Conservation (phyloP, 441 rosid genomes). For the Macaranga tanarius region DNA sequence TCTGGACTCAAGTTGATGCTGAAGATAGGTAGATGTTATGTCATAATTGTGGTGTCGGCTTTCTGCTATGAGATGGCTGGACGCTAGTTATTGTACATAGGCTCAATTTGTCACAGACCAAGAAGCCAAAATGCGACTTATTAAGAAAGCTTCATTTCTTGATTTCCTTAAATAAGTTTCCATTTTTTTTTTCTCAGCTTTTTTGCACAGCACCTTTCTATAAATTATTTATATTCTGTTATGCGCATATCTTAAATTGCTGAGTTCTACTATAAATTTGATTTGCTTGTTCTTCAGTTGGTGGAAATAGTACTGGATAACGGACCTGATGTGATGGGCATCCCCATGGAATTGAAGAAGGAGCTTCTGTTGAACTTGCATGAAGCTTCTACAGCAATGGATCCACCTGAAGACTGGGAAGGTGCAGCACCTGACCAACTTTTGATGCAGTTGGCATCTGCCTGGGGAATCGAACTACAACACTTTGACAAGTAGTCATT, state of each 20-base stretch:
- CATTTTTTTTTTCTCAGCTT: too few species aligned
- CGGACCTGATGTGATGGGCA: conserved; percentile 64
- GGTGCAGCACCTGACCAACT: conserved; percentile 78
- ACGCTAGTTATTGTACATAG: neutral
- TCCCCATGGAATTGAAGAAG: conserved; percentile 84
- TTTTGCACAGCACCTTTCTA: neutral
- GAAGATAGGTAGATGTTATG: too few species aligned
- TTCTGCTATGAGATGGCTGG: neutral
- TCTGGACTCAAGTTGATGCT: too few species aligned
- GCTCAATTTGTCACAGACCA: too few species aligned
- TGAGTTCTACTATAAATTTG: neutral
- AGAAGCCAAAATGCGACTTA: too few species aligned
- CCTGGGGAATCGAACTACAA: conserved; percentile 83
- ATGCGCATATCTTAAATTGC: too few species aligned
- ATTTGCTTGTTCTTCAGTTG: conserved; percentile 48
- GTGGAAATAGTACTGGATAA: conserved; percentile 75
- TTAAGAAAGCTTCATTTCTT: too few species aligned
- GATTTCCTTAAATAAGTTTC: too few species aligned
- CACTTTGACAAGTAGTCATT: conserved; percentile 52
- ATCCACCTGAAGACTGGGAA: conserved; percentile 94
- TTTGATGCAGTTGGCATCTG: conserved; percentile 77
- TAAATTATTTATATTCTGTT: neutral
- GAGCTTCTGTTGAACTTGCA: conserved; percentile 75
- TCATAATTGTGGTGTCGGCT: neutral
- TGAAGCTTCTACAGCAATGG: conserved; percentile 71